These are phyloP conservation scores for Aspergillus glaucus DNA, from an alignment of 2,329 filamentous ascomycete genomes.

Conservation along the genomic window DNA sequence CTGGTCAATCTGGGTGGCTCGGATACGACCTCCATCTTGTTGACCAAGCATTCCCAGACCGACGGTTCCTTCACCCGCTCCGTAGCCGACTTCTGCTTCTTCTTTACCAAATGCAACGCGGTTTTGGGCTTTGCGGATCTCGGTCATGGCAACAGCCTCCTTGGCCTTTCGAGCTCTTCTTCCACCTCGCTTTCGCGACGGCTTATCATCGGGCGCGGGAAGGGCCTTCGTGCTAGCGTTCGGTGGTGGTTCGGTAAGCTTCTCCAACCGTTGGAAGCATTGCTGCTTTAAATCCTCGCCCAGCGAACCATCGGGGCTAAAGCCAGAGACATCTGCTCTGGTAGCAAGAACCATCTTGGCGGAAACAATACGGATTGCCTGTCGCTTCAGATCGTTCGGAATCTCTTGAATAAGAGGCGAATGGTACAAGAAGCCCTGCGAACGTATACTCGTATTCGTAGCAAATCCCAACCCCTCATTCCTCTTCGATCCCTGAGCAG, in stretches of 20 bases:
- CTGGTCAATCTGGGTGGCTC: constrained; percentile 82
- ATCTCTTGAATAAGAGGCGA: constrained; percentile 83
- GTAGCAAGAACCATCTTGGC: constrained; percentile 92
- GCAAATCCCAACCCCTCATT: constrained; percentile 74
- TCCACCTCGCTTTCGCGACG: constrained; percentile 84
- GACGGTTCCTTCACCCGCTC: constrained; percentile 73
- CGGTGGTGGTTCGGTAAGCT: constrained; percentile 82
- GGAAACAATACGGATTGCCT: constrained; percentile 90
- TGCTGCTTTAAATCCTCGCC: constrained; percentile 77
- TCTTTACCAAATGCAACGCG: constrained; percentile 93
- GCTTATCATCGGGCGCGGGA: constrained; percentile 92
- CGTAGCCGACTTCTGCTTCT: constrained; percentile 88
- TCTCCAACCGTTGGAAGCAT: constrained; percentile 80
- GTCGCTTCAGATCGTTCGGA: constrained; percentile 77
- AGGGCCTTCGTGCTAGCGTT: constrained; percentile 84
- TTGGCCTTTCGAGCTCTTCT: constrained; percentile 87
- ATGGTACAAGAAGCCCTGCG: constrained; percentile 90
- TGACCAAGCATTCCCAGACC: constrained; percentile 95
- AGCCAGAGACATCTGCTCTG: constrained; percentile 79
- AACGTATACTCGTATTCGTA: constrained; percentile 82
- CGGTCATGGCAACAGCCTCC: constrained; percentile 94
- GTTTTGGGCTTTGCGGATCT: constrained; percentile 92
- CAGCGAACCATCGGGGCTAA: constrained; percentile 70
- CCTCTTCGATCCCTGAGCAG: constrained; percentile 85
- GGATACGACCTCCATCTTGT: constrained; percentile 79